Evolutionary conservation across 1,139 yeast species (phyloP).

Genomic region (Petasospora fabianii): DNA sequence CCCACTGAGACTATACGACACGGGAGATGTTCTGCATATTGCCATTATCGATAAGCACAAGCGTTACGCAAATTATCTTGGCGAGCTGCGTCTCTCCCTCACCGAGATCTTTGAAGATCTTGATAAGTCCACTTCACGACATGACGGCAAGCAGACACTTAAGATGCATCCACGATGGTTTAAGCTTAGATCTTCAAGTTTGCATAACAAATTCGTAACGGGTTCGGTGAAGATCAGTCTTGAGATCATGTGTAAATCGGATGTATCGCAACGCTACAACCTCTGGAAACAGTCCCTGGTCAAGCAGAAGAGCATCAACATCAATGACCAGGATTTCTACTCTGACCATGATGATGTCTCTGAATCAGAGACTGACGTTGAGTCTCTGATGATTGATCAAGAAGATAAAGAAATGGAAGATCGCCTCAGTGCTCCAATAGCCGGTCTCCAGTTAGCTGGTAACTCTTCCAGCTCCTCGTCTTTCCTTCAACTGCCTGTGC

Average conservation of each 20-base stretch:
- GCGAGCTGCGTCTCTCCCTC: conserved; percentile 25
- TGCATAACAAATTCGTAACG: conserved; percentile 48
- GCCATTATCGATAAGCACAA: conserved; percentile 29
- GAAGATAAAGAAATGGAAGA: conserved; percentile 2
- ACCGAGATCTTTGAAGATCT: conserved; percentile 18
- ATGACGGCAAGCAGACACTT: conserved; percentile 7
- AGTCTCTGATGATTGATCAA: conserved; percentile 18
- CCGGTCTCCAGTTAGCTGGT: background rate
- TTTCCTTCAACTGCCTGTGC: background rate
- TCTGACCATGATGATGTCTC: conserved; percentile 29
- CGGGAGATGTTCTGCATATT: conserved; percentile 28
- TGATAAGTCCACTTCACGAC: background rate
- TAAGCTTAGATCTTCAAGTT: conserved; percentile 43
- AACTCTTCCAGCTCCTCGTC: background rate
- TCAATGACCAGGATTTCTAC: conserved; percentile 32
- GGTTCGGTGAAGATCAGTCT: conserved; percentile 56
- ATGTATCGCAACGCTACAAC: conserved; percentile 16
- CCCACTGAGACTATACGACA: conserved; percentile 25
- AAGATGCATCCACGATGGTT: conserved; percentile 42
- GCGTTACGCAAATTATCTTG: conserved; percentile 25
- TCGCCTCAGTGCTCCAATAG: background rate
- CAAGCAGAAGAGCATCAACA: conserved; percentile 11
- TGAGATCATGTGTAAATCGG: conserved; percentile 36
- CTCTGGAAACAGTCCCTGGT: conserved; percentile 21
- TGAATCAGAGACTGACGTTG: conserved; percentile 25